phyloP scores from a whole-genome alignment of 306 rosid species.

The Arachis stenosperma region DNA sequence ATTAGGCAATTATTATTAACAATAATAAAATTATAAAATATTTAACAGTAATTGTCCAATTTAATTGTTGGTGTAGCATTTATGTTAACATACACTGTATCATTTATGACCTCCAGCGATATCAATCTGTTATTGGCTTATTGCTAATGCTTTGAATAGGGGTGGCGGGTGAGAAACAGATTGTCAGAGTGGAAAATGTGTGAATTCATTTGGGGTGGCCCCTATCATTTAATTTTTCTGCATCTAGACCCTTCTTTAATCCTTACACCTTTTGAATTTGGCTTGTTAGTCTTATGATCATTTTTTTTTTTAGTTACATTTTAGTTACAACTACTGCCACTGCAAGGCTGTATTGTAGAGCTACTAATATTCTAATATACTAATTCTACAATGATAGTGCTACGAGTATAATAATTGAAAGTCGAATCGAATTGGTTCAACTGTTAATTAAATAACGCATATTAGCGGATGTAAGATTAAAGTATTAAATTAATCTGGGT shows the following conservation, averaged over 20 bases:
- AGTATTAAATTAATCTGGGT: slow-evolving; percentile 16
- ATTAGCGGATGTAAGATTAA: slow-evolving; percentile 12
- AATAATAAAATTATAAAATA: no score
- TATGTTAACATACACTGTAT: no score
- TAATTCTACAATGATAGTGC: no score
- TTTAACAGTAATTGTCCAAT: no score
- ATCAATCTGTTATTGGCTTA: no score
- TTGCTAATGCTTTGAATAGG: background rate
- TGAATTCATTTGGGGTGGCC: background rate
- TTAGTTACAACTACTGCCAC: background rate
- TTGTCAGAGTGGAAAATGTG: slow-evolving; percentile 1
- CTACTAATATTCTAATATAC: no score
- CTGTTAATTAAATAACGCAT: slow-evolving; percentile 1
- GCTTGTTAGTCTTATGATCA: background rate
- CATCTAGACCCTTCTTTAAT: slow-evolving; percentile 26
- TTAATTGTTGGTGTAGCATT: no score
- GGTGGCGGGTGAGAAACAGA: background rate
- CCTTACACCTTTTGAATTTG: background rate
- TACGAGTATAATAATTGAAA: background rate
- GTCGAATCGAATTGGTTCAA: slow-evolving; percentile 2
- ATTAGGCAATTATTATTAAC: no score
- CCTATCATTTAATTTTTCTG: background rate
- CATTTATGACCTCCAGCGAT: background rate
- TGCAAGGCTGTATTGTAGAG: no score
- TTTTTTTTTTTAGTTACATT: background rate